Percentiles rank a stretch among this genome's conserved stretches.
phyloP scores from a whole-genome alignment of 2,329 filamentous ascomycete species.

The Colletotrichum aenigma region DNA sequence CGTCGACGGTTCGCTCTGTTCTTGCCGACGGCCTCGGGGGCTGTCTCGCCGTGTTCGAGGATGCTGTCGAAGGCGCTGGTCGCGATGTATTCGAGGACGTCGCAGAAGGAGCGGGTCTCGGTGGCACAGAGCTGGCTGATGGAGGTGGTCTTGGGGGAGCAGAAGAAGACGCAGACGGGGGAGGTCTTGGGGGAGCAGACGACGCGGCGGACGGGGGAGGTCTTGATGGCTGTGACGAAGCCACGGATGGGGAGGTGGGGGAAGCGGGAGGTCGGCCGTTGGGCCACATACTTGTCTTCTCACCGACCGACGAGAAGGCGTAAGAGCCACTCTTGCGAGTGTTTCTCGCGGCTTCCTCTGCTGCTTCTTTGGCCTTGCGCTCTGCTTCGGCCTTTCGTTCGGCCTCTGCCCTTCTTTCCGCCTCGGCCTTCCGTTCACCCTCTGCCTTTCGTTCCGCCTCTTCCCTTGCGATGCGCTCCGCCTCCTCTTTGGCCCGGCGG shows the following conservation, averaged over 20 bases:
- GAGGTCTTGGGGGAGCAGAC: slow-evolving; percentile 40
- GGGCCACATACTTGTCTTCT: slow-evolving; percentile 74
- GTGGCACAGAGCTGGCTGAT: slow-evolving; percentile 17
- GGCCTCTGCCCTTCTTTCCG: slow-evolving; percentile 31
- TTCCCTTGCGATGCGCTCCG: slow-evolving; percentile 44
- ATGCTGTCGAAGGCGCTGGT: slow-evolving; percentile 25
- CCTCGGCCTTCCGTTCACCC: slow-evolving; percentile 31
- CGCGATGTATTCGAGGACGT: slow-evolving; percentile 7
- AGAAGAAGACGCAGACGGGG: slow-evolving; percentile 22
- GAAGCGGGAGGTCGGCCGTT: slow-evolving; percentile 57
- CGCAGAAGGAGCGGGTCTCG: slow-evolving; percentile 25
- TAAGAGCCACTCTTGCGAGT: slow-evolving; percentile 57
- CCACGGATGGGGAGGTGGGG: slow-evolving; percentile 25
- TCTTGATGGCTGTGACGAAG: slow-evolving; percentile 46
- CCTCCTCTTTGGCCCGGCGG: slow-evolving; percentile 28
- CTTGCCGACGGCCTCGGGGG: slow-evolving; percentile 56
- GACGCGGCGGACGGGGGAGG: slow-evolving; percentile 35
- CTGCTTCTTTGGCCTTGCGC: slow-evolving; percentile 12
- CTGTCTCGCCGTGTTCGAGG: slow-evolving; percentile 33
- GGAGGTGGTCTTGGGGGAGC: slow-evolving; percentile 22
- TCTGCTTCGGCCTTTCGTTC: slow-evolving; percentile 33
- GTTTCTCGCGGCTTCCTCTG: slow-evolving; percentile 29
- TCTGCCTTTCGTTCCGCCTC: slow-evolving; percentile 35
- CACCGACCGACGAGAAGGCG: slow-evolving; percentile 68
- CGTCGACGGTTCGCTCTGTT: slow-evolving; percentile 66